Evolutionary conservation across 2,329 filamentous ascomycete genomes (phyloP).

Genomic region (Lasiodiplodia hormozganensis): DNA sequence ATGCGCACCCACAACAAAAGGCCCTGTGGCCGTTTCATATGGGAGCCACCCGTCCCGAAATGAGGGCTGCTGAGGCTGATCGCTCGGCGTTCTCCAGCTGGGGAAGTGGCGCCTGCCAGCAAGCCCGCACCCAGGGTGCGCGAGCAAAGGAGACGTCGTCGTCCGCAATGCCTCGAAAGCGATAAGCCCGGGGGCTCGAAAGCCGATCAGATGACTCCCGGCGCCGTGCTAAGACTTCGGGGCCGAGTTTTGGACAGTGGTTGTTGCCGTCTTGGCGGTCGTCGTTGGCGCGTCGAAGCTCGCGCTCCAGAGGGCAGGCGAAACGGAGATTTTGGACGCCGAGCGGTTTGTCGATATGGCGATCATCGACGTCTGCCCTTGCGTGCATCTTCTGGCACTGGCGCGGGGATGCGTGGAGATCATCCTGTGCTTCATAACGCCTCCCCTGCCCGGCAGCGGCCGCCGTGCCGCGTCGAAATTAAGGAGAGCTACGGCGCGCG

Average conservation of each 20-base stretch:
- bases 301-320: neutral
- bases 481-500: conserved; percentile 18
- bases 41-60: conserved; percentile 15
- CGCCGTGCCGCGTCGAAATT: conserved; percentile 17
- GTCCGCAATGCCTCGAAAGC: conserved; percentile 18
- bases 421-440: conserved; percentile 1
- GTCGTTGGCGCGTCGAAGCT: neutral
- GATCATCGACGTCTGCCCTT: conserved; percentile 21
- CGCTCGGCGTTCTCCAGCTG: conserved; percentile 20
- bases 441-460: conserved; percentile 9
- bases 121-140: conserved; percentile 14
- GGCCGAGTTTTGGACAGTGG: conserved; percentile 15
- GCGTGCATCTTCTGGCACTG: conserved; percentile 14
- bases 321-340: conserved; percentile 26
- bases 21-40: conserved; percentile 15
- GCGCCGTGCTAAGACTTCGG: conserved; percentile 22
- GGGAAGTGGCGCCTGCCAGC: conserved; percentile 24
- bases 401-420: conserved; percentile 25
- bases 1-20: neutral
- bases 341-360: conserved; percentile 13
- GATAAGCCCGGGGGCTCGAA: neutral
- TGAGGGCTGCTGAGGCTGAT: conserved; percentile 20
- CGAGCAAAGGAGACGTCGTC: conserved; percentile 15
- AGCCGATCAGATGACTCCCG: conserved; percentile 25
- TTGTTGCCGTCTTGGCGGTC: conserved; percentile 16